phyloP scores from a whole-genome alignment of 352 stramenopile genomes.

The Aphanomyces invadans region DNA sequence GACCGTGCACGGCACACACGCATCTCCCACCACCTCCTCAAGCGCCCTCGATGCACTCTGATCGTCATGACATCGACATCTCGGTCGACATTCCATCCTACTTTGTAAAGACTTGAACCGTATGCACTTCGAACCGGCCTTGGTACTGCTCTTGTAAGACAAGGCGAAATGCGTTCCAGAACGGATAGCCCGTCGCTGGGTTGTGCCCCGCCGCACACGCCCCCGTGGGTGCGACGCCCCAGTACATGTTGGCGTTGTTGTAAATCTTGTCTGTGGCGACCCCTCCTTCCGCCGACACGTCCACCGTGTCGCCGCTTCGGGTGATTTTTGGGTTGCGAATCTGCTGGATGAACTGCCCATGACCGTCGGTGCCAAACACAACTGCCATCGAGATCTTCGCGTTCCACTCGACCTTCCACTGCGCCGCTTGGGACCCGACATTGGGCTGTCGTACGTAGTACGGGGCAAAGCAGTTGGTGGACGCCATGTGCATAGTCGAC shows the following conservation, averaged over 20 bases:
- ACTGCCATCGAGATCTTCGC: conserved; percentile 55
- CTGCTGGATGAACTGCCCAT: conserved; percentile 58
- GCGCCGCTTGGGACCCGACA: conserved; percentile 52
- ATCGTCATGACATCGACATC: too few species aligned
- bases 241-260: conserved; percentile 67
- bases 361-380: conserved; percentile 51
- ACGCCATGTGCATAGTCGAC: conserved; percentile 66
- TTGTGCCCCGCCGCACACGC: conserved; percentile 53
- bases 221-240: conserved; percentile 38
- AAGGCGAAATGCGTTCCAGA: conserved; percentile 68
- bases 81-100: too few species aligned
- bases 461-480: conserved; percentile 51
- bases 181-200: conserved; percentile 55
- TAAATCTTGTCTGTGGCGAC: conserved; percentile 59
- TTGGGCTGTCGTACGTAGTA: conserved; percentile 36
- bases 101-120: conserved; percentile 9
- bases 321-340: conserved; percentile 61
- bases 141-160: conserved; percentile 58
- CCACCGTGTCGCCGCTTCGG: conserved; percentile 46
- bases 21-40: too few species aligned
- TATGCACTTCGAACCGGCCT: conserved; percentile 11
- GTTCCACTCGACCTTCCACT: conserved; percentile 56
- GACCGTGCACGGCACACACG: too few species aligned
- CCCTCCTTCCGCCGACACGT: conserved; percentile 40
- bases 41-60: too few species aligned